Conservation (phyloP, 805 yeast species). For the Starmerella sirachaensis region DNA sequence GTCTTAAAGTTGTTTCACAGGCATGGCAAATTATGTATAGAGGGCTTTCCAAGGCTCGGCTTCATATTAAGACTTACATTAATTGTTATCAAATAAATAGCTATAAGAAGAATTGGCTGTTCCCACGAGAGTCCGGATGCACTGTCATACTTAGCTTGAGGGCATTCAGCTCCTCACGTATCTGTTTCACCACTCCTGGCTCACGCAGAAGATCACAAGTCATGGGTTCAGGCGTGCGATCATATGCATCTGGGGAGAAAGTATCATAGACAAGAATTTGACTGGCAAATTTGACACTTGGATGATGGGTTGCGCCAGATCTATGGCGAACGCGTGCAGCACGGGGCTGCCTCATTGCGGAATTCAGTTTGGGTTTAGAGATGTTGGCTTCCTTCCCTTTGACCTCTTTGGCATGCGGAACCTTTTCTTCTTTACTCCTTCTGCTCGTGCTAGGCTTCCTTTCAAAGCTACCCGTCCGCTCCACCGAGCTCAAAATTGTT, state of each 20-base stretch:
- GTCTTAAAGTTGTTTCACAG: too few species aligned
- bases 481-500: slow-evolving; percentile 27
- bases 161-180: slow-evolving; percentile 72
- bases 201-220: slow-evolving; percentile 89
- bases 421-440: slow-evolving; percentile 20
- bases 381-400: slow-evolving; percentile 14
- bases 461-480: slow-evolving; percentile 28
- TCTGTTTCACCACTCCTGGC: slow-evolving; percentile 64
- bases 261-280: slow-evolving; percentile 77
- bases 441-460: slow-evolving; percentile 25
- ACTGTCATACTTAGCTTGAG: slow-evolving; percentile 72
- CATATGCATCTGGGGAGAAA: slow-evolving; percentile 71
- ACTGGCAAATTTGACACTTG: slow-evolving; percentile 45
- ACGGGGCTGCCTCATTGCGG: slow-evolving; percentile 3
- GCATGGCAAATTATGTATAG: too few species aligned
- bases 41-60: too few species aligned
- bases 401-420: slow-evolving; percentile 27
- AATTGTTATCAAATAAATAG: neutral
- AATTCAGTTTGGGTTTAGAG: neutral
- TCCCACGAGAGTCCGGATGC: slow-evolving; percentile 64
- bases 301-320: slow-evolving; percentile 5
- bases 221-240: slow-evolving; percentile 83
- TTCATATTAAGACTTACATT: too few species aligned
- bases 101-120: slow-evolving; percentile 66
- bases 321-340: neutral